Base-by-base conservation (phyloP, 2,329 filamentous ascomycete genomes). In the Hyphodiscus sp. region DNA sequence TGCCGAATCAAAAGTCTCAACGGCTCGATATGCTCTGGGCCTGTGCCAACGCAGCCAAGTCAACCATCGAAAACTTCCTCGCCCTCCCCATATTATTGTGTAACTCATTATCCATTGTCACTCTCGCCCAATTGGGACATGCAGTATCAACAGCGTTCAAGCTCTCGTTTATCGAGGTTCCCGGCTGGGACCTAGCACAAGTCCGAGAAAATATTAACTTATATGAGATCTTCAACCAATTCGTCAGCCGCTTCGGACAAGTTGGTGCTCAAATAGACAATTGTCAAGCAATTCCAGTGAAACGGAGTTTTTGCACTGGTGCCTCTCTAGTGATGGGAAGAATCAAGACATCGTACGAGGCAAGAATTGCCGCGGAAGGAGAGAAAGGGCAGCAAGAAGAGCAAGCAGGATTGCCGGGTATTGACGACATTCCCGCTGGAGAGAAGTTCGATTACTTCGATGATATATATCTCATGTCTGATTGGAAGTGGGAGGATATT, bases 101-200 rank as follows among this genome's bases (percentile, higher is more conserved):
- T 23, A 42, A 42, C 20, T 26, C 30, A 2, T 29, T 58, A 19
- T 53, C 53, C 11, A 33, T 55, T 2, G 41, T 58, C 6, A 52
- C 58, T 5, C 52, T 58, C 18, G 51, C 69, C 0, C 70, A 73
- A 50, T 65, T 74, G 50, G 64, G 71, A 20, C 63, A 65, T 8
- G 68, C 59, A 16, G 51, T 71, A 20, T 68, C 65, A 1, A 61
- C 70, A 1, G 57, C 74, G 26, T 69, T 72, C 49, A 68, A 70
- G 29, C 61, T 74, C 5, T 69, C 68, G 0, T 66, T 68, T 2
- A 58, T 72, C 2, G 57, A 65, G 26, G 68, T 73, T 48, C 67
- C 68, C 9, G 68, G 65, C 1, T 74, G 71, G 71, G 71, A 74
- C 53, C 63, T 64, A 10, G 59, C 65, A 10, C 62, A 68, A 10